These are phyloP conservation scores for Pseudocercospora musae DNA, from an alignment of 2,329 filamentous ascomycete species.

Conservation along the genomic window DNA sequence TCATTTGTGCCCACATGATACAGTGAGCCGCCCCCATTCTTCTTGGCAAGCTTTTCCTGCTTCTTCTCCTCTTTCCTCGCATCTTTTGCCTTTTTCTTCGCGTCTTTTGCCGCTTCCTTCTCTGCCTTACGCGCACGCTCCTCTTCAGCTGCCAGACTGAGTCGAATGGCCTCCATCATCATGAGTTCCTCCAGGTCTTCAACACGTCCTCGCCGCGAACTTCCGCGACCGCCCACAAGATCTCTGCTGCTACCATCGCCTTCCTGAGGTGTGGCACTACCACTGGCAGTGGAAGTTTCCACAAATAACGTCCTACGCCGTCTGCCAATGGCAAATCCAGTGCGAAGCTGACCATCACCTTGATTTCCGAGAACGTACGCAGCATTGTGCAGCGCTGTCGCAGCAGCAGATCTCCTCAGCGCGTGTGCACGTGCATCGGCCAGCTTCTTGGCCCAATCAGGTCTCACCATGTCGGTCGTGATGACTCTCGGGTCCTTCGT, in stretches of 20 bases:
- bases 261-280: constrained; percentile 44
- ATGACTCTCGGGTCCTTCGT: constrained; percentile 82
- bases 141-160: constrained; percentile 89
- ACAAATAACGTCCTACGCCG: constrained; percentile 53
- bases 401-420: constrained; percentile 81
- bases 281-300: constrained; percentile 46
- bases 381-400: constrained; percentile 89
- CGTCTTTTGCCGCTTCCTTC: constrained; percentile 75
- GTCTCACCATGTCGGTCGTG: constrained; percentile 86
- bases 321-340: constrained; percentile 46
- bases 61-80: constrained; percentile 64
- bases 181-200: constrained; percentile 96
- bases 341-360: constrained; percentile 24
- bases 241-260: constrained; percentile 33
- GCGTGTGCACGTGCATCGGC: constrained; percentile 80
- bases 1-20: constrained; percentile 35
- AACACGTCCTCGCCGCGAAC: constrained; percentile 61
- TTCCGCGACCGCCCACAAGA: constrained; percentile 42
- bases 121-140: constrained; percentile 84
- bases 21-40: constrained; percentile 58
- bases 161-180: constrained; percentile 92
- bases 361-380: constrained; percentile 77
- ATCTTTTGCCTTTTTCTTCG: constrained; percentile 81
- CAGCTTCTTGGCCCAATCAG: constrained; percentile 91
- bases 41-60: constrained; percentile 64